Conservation (phyloP, 768 basidiomycete species). For the Suillus decipiens region DNA sequence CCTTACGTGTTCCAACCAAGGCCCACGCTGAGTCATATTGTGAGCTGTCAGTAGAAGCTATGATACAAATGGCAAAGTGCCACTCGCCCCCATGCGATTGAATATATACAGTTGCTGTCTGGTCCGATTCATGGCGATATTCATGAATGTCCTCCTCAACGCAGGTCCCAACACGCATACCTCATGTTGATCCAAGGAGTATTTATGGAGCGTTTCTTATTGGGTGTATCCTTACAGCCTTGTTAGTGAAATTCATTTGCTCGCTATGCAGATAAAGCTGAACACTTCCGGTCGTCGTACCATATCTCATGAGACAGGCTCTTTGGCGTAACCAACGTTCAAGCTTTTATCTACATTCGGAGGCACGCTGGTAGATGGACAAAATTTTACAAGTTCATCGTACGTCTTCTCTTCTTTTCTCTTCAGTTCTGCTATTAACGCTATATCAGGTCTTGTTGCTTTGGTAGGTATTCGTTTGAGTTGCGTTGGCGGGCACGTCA, state of each 20-base stretch:
- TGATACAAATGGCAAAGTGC: not conserved
- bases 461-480: constrained; percentile 8
- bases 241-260: not conserved
- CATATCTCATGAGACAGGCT: constrained; percentile 2
- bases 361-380: not conserved
- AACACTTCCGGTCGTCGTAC: not conserved
- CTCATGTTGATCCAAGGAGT: not conserved
- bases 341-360: constrained; percentile 7
- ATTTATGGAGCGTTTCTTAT: not conserved
- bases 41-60: not conserved
- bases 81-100: not conserved
- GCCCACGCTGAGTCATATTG: not conserved
- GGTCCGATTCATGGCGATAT: not conserved
- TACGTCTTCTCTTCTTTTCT: not conserved
- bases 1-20: not conserved
- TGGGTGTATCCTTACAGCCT: not conserved
- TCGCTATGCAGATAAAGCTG: not conserved
- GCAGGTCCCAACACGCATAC: no score
- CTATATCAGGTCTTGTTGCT: constrained; percentile 9
- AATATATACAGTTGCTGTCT: not conserved
- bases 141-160: not conserved
- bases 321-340: constrained; percentile 10
- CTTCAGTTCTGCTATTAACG: not conserved
- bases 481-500: not conserved
- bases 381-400: not conserved